Conservation (phyloP, 331 rosid genomes). For the Ulmus americana region DNA sequence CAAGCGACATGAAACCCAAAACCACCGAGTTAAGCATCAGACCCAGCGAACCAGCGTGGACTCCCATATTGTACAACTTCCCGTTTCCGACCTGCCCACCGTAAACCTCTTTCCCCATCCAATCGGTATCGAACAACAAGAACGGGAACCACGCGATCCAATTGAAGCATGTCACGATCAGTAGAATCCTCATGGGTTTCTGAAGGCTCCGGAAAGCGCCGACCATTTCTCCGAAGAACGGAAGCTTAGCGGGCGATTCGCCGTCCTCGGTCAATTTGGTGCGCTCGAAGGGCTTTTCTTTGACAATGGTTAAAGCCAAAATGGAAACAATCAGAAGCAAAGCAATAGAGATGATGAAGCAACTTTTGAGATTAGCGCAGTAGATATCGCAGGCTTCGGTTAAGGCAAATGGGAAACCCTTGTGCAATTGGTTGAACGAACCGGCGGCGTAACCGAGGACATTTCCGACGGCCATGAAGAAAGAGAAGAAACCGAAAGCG, state of each 20-base stretch:
- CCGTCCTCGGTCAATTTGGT: not conserved
- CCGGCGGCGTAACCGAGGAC: slow-evolving; percentile 81
- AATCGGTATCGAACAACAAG: slow-evolving; percentile 79
- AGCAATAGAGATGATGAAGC: slow-evolving; percentile 63
- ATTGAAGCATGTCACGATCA: slow-evolving; percentile 67
- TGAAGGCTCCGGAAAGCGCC: slow-evolving; percentile 45
- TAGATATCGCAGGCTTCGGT: slow-evolving; percentile 65
- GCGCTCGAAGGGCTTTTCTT: slow-evolving; percentile 17
- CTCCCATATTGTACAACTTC: slow-evolving; percentile 48
- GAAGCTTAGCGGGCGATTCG: not conserved
- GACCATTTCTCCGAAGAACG: slow-evolving; percentile 40
- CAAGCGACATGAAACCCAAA: slow-evolving; percentile 52
- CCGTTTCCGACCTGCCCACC: slow-evolving; percentile 56
- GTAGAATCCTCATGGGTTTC: slow-evolving; percentile 65
- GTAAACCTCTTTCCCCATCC: slow-evolving; percentile 88
- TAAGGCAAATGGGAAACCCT: slow-evolving; percentile 52
- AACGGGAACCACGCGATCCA: slow-evolving; percentile 95
- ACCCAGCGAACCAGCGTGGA: slow-evolving; percentile 62
- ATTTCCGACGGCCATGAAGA: slow-evolving; percentile 87
- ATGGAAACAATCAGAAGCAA: slow-evolving; percentile 28
- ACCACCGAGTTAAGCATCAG: slow-evolving; percentile 70
- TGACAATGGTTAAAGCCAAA: slow-evolving; percentile 36
- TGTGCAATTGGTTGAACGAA: slow-evolving; percentile 37
- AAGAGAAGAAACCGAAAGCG: slow-evolving; percentile 53
- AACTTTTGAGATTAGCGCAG: slow-evolving; percentile 74